phyloP scores from a whole-genome alignment of 1,284 basidiomycete species.

The Trametes polyzona region DNA sequence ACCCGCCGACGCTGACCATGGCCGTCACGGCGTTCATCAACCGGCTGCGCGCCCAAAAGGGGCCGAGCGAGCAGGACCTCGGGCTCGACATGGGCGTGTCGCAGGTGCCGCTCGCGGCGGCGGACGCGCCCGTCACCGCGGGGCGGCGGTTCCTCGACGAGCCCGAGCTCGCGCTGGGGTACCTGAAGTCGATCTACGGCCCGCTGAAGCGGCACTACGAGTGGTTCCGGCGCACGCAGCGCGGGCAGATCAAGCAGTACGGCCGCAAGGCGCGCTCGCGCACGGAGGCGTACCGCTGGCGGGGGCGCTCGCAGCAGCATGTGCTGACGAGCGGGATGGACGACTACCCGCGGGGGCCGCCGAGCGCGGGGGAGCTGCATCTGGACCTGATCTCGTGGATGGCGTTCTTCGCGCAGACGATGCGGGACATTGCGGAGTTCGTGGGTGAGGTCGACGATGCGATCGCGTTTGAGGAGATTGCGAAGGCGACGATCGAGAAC shows the following conservation, averaged over 20 bases:
- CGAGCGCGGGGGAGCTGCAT: slow-evolving; percentile 91
- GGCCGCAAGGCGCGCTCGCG: slow-evolving; percentile 80
- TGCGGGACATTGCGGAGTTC: slow-evolving; percentile 84
- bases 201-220: slow-evolving; percentile 90
- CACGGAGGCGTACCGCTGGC: slow-evolving; percentile 91
- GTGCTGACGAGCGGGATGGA: slow-evolving; percentile 94
- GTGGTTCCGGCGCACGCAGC: slow-evolving; percentile 94
- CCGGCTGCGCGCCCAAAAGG: slow-evolving; percentile 59
- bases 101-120: slow-evolving; percentile 50
- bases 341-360: slow-evolving; percentile 88
- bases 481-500: slow-evolving; percentile 81
- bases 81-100: slow-evolving; percentile 60
- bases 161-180: slow-evolving; percentile 64
- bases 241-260: slow-evolving; percentile 92
- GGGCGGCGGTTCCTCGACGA: slow-evolving; percentile 57
- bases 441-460: slow-evolving; percentile 84
- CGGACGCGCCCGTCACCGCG: slow-evolving; percentile 19
- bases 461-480: slow-evolving; percentile 74
- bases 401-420: slow-evolving; percentile 90
- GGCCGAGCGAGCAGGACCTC: slow-evolving; percentile 61
- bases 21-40: slow-evolving; percentile 87
- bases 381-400: slow-evolving; percentile 94
- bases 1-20: slow-evolving; percentile 93
- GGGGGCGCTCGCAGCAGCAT: slow-evolving; percentile 86
- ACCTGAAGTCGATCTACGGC: slow-evolving; percentile 80